These are phyloP conservation scores for Asterochloris sp. DNA, from an alignment of 139 green algal genomes.

Conservation along the genomic window DNA sequence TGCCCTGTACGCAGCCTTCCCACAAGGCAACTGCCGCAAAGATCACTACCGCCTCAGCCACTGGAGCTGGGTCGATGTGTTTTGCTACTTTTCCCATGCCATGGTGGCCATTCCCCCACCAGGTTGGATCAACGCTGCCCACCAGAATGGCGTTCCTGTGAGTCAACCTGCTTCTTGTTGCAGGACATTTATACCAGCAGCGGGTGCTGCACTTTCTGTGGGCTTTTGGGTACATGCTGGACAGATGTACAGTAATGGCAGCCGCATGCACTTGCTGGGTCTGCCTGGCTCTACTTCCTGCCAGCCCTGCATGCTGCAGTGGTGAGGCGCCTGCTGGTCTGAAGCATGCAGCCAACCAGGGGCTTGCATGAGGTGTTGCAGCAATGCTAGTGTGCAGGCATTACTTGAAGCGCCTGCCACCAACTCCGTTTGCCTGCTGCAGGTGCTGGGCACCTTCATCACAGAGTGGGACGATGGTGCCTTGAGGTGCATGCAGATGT, in stretches of 20 bases:
- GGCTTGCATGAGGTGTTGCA: background rate
- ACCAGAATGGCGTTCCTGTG: constrained; percentile 64
- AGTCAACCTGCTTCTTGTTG: background rate
- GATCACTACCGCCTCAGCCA: background rate
- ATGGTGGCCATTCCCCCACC: constrained; percentile 61
- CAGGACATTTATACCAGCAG: background rate
- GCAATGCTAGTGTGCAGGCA: background rate
- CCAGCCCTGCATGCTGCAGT: background rate
- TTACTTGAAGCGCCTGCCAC: background rate
- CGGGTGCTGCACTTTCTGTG: background rate
- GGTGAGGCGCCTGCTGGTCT: background rate
- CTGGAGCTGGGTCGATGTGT: constrained; percentile 73
- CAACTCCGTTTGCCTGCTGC: background rate
- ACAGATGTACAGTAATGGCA: background rate
- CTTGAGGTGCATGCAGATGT: constrained; percentile 45
- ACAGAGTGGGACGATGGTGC: constrained; percentile 68
- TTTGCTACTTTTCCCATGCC: constrained; percentile 64
- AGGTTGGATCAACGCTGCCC: constrained; percentile 71
- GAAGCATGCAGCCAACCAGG: background rate
- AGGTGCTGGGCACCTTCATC: constrained; percentile 74
- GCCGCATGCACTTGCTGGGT: background rate
- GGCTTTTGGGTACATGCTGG: background rate
- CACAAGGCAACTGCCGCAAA: background rate
- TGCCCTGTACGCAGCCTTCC: background rate
- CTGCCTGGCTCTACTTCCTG: background rate